phyloP scores from a whole-genome alignment of 192 early-diverging fungal species.

The Gamsiella multidivaricata region DNA sequence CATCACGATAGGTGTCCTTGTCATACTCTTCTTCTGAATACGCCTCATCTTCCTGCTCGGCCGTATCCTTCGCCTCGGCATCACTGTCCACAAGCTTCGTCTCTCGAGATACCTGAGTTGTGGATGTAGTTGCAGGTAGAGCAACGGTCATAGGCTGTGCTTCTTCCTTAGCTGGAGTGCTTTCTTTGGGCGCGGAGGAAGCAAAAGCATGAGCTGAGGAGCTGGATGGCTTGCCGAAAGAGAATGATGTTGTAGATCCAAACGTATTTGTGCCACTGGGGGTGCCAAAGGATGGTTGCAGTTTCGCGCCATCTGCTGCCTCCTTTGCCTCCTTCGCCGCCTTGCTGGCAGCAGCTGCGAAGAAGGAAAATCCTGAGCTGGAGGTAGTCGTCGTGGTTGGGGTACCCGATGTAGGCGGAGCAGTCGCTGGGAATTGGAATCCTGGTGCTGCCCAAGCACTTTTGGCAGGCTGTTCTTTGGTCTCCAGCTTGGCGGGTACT shows the following conservation, averaged over 20 bases:
- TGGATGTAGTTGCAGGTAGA: neutral
- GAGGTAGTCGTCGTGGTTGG: neutral
- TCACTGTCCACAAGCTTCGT: neutral
- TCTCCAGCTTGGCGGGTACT: neutral
- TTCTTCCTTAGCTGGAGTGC: no score
- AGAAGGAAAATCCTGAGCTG: constrained; percentile 22
- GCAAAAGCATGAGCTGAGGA: neutral
- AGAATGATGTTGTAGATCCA: constrained; percentile 27
- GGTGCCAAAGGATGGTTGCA: constrained; percentile 18
- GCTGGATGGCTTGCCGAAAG: constrained; percentile 20
- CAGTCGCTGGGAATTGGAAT: constrained; percentile 26
- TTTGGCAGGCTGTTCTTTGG: constrained; percentile 3
- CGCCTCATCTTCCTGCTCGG: constrained; percentile 1
- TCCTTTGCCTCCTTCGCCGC: constrained; percentile 16
- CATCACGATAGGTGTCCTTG: neutral
- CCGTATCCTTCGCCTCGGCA: neutral
- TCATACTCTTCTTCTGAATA: neutral
- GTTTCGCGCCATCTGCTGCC: neutral
- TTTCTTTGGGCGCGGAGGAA: neutral
- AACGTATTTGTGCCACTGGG: constrained; percentile 23
- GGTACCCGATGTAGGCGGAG: neutral
- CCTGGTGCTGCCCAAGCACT: constrained; percentile 30
- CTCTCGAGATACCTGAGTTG: neutral
- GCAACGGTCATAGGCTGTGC: neutral
- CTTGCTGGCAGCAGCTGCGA: neutral